Percentiles rank a stretch among this genome's conserved stretches.
These are phyloP conservation scores for Hemileia vastatrix DNA, from an alignment of 1,284 basidiomycete genomes.

Conservation along the genomic window DNA sequence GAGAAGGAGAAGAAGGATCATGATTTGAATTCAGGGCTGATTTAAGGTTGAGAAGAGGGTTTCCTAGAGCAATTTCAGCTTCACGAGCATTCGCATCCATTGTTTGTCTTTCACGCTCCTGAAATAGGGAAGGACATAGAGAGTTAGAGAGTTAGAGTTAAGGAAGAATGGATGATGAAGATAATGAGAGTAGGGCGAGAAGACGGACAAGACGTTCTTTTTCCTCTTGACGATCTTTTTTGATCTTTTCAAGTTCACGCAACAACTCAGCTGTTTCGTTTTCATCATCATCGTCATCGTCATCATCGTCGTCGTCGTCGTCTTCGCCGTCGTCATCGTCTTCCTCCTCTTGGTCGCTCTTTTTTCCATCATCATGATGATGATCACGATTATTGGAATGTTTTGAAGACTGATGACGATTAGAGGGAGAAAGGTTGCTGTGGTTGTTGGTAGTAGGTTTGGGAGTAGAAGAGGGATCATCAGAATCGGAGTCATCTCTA, in stretches of 20 bases:
- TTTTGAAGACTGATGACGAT: background rate
- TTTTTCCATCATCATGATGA: constrained; percentile 46
- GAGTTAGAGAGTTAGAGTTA: background rate
- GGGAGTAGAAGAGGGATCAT: constrained; percentile 43
- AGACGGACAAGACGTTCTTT: constrained; percentile 56
- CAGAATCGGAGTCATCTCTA: constrained; percentile 68
- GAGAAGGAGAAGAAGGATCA: constrained; percentile 55
- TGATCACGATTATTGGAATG: constrained; percentile 41
- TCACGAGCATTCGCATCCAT: constrained; percentile 60
- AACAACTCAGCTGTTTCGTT: constrained; percentile 63
- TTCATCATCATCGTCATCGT: constrained; percentile 50
- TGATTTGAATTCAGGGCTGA: constrained; percentile 66
- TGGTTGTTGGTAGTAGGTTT: background rate
- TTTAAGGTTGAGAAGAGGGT: constrained; percentile 76
- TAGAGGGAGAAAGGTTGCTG: background rate
- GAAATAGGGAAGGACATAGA: constrained; percentile 1
- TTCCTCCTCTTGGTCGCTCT: constrained; percentile 29
- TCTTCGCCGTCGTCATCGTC: constrained; percentile 21
- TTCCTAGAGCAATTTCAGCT: constrained; percentile 68
- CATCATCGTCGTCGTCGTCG: constrained; percentile 25
- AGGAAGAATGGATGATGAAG: background rate
- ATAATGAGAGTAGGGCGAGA: constrained; percentile 6
- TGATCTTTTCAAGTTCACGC: constrained; percentile 88
- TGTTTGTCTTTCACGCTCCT: constrained; percentile 64
- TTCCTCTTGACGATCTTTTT: constrained; percentile 83